Percentiles rank a stretch among this genome's conserved stretches.
These are phyloP conservation scores for Thraustotheca clavata DNA, from an alignment of 352 stramenopile species.

Conservation along the genomic window DNA sequence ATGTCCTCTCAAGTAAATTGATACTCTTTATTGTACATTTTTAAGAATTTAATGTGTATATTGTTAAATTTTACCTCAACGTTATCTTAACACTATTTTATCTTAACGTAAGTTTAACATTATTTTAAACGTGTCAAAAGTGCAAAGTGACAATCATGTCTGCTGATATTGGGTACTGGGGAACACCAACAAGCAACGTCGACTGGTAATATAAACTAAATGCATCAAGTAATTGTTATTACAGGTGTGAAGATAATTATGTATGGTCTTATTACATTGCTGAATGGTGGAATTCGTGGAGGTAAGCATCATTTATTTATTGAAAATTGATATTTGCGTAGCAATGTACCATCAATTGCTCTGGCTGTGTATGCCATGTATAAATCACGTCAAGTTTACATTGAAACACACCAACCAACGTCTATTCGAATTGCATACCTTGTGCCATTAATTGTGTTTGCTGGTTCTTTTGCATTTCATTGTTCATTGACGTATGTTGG, in stretches of 20 bases:
- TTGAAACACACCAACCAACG: neutral
- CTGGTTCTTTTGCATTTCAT: slow-evolving; percentile 19
- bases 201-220: neutral
- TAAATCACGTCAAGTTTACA: slow-evolving; percentile 11
- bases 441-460: slow-evolving; percentile 17
- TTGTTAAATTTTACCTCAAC: neutral
- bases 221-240: neutral
- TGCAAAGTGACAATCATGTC: neutral
- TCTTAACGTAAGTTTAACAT: neutral
- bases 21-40: neutral
- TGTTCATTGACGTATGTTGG: slow-evolving; percentile 12
- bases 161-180: slow-evolving; percentile 4
- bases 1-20: slow-evolving; percentile 32
- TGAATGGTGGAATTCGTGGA: slow-evolving; percentile 22
- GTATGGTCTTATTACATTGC: slow-evolving; percentile 20
- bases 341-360: slow-evolving; percentile 13
- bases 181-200: slow-evolving; percentile 14
- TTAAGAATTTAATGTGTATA: neutral
- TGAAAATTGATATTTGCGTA: too few relatives aligned
- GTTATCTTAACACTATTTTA: neutral
- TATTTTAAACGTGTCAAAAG: neutral
- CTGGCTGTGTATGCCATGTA: slow-evolving; percentile 21
- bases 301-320: neutral
- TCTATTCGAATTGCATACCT: slow-evolving; percentile 18
- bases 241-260: slow-evolving; percentile 21